Base-by-base conservation (phyloP, 345 rosid species). In the Noccaea bulbosa region DNA sequence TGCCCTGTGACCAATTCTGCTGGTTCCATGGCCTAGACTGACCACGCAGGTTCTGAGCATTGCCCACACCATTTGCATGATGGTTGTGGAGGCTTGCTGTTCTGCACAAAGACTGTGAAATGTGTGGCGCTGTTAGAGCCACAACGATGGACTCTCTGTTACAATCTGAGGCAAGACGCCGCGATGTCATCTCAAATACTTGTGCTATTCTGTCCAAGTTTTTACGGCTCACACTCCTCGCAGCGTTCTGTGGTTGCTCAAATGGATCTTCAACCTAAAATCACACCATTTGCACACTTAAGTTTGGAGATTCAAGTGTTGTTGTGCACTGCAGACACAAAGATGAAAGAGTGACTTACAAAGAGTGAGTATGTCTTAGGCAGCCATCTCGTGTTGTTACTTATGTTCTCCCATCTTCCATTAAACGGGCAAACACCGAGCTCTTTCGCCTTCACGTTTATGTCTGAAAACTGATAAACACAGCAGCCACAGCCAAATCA, bases 181-280 rank as follows among this genome's bases (percentile, higher is more conserved):
- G 56, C 22, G 72, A 73, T n/a, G 96, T 83, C 32, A 12, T 71
- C 70, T 65, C 76, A 72, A 91, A 83, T 6, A 73, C 89, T 71
- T 79, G 83, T 3, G 85, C 77, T 73, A 93, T 89, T 74, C 58
- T 83, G 9, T 43, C 65, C 75, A 93, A 71, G 70, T 84, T 82
- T 63, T 65, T 77, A 44, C 77, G 72, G 38, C 81, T 77, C 8
- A 93, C 94, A 20, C 85, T 78, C 67, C 97, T 83, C 20, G 97
- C 94, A 45, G 89, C 48, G 74, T 91, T 93, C 79, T 80, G 87
- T 7, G 92, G 91, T 80, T 86, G 96, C 83, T 91, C 96, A 14
- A 88, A 85, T 17, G 97, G 98, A 82, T 93, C 98, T 83, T 93
- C 98, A 48, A 91, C 77, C 97, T 93, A 70, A 65, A 62, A 66